These are phyloP conservation scores for Macrocybe gigantea DNA, from an alignment of 768 basidiomycete genomes.

Conservation along the genomic window DNA sequence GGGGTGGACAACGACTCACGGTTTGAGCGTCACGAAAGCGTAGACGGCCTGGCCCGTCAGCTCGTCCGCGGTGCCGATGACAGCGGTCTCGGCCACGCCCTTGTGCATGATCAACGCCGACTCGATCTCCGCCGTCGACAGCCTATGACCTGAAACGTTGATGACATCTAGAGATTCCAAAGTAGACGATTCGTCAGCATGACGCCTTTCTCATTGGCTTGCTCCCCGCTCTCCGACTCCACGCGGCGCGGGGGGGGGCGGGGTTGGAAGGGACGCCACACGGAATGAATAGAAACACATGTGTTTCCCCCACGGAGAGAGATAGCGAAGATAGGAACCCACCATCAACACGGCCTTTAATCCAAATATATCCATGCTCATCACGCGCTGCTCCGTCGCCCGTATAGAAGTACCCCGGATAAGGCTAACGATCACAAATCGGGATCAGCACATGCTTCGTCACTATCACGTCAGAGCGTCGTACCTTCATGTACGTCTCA, in stretches of 20 bases:
- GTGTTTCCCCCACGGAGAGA: no score
- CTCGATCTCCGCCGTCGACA: constrained; percentile 98
- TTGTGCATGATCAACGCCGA: constrained; percentile 91
- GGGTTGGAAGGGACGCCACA: no score
- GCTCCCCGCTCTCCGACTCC: no score
- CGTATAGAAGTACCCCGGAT: constrained; percentile 93
- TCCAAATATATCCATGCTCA: constrained; percentile 97
- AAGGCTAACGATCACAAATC: constrained; percentile 37
- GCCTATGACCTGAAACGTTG: constrained; percentile 95
- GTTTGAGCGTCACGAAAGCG: constrained; percentile 92
- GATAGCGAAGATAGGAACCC: constrained; percentile 15
- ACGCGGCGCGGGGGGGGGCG: no score
- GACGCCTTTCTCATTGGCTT: no score
- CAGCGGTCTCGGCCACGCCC: constrained; percentile 96
- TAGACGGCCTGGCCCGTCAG: constrained; percentile 92
- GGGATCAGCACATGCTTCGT: background rate
- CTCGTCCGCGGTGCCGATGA: constrained; percentile 83
- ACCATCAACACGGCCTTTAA: constrained; percentile 95
- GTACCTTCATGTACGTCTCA: constrained; percentile 46
- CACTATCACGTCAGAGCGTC: background rate
- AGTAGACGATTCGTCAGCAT: background rate
- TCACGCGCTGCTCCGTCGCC: constrained; percentile 96
- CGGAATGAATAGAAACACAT: no score
- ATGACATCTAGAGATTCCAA: constrained; percentile 64
- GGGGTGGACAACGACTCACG: constrained; percentile 42